Conservation (phyloP, 768 basidiomycete species). For the Cystofilobasidium macerans region DNA sequence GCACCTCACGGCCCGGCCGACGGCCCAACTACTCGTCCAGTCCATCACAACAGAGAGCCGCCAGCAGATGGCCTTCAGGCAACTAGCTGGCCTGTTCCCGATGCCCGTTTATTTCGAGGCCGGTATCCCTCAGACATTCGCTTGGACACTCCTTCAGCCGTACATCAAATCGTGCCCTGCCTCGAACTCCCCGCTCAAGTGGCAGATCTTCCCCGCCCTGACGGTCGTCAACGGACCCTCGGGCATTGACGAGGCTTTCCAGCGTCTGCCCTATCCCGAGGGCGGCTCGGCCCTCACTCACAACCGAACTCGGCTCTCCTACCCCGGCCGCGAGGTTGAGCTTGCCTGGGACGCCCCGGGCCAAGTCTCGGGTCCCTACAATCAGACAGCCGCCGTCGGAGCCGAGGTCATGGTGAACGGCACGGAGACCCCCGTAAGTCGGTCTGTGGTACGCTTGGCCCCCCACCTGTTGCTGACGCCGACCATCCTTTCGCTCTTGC, state of each 20-base stretch:
- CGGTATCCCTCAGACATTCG: conserved; percentile 53
- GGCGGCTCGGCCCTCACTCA: conserved; percentile 44
- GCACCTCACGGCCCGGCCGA: conserved; percentile 50
- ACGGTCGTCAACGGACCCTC: conserved; percentile 43
- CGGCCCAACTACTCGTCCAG: conserved; percentile 48
- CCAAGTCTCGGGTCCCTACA: conserved; percentile 46
- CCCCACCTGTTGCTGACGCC: not conserved
- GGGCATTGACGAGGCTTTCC: not conserved
- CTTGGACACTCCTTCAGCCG: conserved; percentile 52
- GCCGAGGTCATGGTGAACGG: conserved; percentile 39
- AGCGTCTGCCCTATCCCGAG: conserved; percentile 35
- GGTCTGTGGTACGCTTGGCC: not conserved
- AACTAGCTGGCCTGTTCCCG: conserved; percentile 53
- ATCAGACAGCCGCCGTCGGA: conserved; percentile 44
- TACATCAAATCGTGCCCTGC: conserved; percentile 48
- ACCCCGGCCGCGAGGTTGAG: conserved; percentile 43
- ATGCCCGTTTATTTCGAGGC: conserved; percentile 44
- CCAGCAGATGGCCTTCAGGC: conserved; percentile 57
- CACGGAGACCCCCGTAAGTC: conserved; percentile 37
- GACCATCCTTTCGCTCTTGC: not conserved
- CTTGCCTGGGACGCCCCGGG: conserved; percentile 52
- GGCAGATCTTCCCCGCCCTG: conserved; percentile 51
- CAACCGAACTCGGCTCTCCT: conserved; percentile 48
- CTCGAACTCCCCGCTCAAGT: conserved; percentile 47
- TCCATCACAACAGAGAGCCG: conserved; percentile 53